Evolutionary conservation across 2,329 filamentous ascomycete species (phyloP).

Genomic region (Botrytis deweyae): DNA sequence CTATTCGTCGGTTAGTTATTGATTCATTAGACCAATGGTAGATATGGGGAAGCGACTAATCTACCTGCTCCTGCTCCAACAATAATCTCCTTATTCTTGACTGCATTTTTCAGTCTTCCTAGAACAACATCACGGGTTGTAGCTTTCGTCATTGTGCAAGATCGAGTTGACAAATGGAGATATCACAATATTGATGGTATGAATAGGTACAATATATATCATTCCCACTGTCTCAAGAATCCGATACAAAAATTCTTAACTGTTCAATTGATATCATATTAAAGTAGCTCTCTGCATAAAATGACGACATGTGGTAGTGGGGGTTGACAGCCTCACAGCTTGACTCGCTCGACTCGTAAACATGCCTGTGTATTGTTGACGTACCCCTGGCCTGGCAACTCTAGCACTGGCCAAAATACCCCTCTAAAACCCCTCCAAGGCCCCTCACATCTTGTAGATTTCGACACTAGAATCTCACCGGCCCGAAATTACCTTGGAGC

Average conservation of each 20-base stretch:
- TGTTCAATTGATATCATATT: not conserved
- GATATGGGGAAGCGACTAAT: not conserved
- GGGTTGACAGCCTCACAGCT: not conserved
- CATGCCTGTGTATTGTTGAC: not conserved
- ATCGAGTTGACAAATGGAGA: not conserved
- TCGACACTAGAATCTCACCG: not conserved
- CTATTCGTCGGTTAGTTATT: conserved; percentile 38
- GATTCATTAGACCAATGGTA: not conserved
- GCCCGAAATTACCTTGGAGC: not conserved
- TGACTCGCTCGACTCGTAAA: not conserved
- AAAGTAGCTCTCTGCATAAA: not conserved
- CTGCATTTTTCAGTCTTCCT: conserved; percentile 51
- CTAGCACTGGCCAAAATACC: not conserved
- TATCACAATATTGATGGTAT: not conserved
- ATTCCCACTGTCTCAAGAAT: not conserved
- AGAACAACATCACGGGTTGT: conserved; percentile 58
- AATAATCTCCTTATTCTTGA: conserved; percentile 56
- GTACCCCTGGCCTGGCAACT: not conserved
- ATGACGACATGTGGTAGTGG: not conserved
- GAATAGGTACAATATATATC: not conserved
- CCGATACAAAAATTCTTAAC: not conserved
- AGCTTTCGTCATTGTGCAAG: conserved; percentile 54
- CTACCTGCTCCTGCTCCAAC: conserved; percentile 65
- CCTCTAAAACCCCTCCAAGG: not conserved
- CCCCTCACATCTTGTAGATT: not conserved